phyloP scores from a whole-genome alignment of 495 filamentous ascomycete genomes.

The Extremus antarcticus region DNA sequence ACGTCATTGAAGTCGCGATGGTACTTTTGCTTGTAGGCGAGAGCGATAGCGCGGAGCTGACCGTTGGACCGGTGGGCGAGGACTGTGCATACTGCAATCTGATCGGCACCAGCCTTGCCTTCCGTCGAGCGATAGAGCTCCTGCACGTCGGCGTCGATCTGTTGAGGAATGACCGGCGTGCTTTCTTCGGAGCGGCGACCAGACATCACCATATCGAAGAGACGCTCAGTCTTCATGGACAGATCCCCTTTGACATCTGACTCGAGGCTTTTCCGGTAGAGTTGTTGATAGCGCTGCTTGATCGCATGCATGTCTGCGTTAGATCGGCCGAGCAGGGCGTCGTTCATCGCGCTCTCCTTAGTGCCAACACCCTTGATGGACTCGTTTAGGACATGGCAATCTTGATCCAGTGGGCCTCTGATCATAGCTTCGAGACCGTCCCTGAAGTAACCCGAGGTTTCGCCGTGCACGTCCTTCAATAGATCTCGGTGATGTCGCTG shows the following conservation, averaged over 20 bases:
- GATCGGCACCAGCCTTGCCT: conserved; percentile 54
- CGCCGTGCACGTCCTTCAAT: conserved; percentile 61
- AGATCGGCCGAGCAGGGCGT: conserved; percentile 67
- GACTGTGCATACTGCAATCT: conserved; percentile 64
- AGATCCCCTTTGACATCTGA: conserved; percentile 64
- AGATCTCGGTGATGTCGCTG: conserved; percentile 52
- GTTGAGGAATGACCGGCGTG: conserved; percentile 54
- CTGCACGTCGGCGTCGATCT: conserved; percentile 59
- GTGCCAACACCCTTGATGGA: conserved; percentile 73
- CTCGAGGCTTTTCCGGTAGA: conserved; percentile 50
- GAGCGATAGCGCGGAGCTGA: conserved; percentile 69
- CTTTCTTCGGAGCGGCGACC: conserved; percentile 65
- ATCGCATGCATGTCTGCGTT: conserved; percentile 81
- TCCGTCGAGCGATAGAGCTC: conserved; percentile 64
- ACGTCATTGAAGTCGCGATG: conserved; percentile 55
- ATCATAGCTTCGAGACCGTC: conserved; percentile 57
- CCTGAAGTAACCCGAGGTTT: conserved; percentile 63
- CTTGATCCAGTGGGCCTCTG: conserved; percentile 64
- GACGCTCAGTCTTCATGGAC: conserved; percentile 68
- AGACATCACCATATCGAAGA: conserved; percentile 68
- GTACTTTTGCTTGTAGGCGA: conserved; percentile 58
- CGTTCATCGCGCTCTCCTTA: conserved; percentile 74
- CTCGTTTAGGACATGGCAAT: conserved; percentile 51
- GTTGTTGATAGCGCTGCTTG: conserved; percentile 60
- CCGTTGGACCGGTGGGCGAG: conserved; percentile 61